phyloP scores from a whole-genome alignment of 2,329 filamentous ascomycete species.

The Immersiporthe knoxdaviesiana region DNA sequence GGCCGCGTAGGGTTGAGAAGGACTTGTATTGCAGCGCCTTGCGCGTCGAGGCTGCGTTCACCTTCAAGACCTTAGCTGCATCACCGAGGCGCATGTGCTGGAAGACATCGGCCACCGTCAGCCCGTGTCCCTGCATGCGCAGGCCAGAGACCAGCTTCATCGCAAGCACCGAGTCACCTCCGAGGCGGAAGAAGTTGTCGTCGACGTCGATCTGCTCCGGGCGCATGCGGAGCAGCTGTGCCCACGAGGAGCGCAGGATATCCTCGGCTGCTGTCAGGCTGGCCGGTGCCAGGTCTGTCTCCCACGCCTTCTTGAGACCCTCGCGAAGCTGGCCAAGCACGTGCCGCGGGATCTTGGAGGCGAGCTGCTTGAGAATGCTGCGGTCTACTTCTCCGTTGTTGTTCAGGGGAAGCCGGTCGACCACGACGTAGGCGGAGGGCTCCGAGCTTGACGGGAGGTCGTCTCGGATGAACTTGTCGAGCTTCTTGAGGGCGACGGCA shows the following conservation, averaged over 20 bases:
- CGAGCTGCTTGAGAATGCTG: conserved; percentile 38
- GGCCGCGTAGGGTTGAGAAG: conserved; percentile 40
- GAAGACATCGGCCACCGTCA: conserved; percentile 56
- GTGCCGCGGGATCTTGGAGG: conserved; percentile 33
- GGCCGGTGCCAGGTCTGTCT: conserved; percentile 35
- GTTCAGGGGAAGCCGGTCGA: conserved; percentile 42
- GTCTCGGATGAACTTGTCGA: conserved; percentile 46
- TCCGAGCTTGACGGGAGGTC: conserved; percentile 53
- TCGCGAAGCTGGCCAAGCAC: conserved; percentile 33
- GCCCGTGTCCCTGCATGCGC: conserved; percentile 44
- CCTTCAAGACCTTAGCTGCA: conserved; percentile 41
- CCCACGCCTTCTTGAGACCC: conserved; percentile 40
- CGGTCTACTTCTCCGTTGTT: conserved; percentile 38
- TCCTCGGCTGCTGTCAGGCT: conserved; percentile 40
- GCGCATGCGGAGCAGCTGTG: conserved; percentile 35
- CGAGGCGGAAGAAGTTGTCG: conserved; percentile 45
- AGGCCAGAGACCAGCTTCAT: conserved; percentile 48
- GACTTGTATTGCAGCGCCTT: conserved; percentile 36
- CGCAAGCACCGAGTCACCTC: conserved; percentile 40
- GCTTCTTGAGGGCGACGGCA: conserved; percentile 41
- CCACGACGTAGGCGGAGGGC: conserved; percentile 47
- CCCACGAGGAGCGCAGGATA: conserved; percentile 40
- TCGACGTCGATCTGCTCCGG: conserved; percentile 37
- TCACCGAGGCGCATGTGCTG: conserved; percentile 36
- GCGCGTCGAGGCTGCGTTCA: conserved; percentile 33